A percentile compares a stretch with the other conserved stretches of the same genome.
These are phyloP conservation scores for Trypanosoma cruzi DNA, from an alignment of 208 protist species.

Conservation along the genomic window DNA sequence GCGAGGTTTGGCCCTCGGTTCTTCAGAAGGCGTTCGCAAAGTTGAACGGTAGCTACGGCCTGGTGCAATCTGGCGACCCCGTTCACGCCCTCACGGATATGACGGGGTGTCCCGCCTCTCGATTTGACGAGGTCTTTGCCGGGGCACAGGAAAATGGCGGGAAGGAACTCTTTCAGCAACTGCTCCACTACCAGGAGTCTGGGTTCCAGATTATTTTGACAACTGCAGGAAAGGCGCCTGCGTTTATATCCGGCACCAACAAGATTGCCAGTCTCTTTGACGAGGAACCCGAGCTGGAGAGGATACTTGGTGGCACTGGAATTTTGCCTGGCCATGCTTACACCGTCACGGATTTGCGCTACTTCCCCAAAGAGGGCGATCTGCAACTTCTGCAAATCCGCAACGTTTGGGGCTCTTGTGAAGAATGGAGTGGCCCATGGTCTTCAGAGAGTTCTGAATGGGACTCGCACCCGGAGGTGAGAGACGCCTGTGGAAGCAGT, in stretches of 20 bases:
- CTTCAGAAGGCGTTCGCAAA: slow-evolving; percentile 94
- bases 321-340: slow-evolving; percentile 84
- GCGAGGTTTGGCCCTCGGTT: slow-evolving; percentile 88
- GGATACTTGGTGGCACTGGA: slow-evolving; percentile 45
- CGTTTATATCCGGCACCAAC: slow-evolving; percentile 46
- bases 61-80: slow-evolving; percentile 85
- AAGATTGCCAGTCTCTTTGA: slow-evolving; percentile 29
- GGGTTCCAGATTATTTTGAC: slow-evolving; percentile 74
- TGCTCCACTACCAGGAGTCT: slow-evolving; percentile 28
- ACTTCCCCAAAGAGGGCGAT: slow-evolving; percentile 40
- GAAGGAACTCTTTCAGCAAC: slow-evolving; percentile 42
- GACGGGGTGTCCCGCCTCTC: slow-evolving; percentile 69
- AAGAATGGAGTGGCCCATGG: slow-evolving; percentile 53
- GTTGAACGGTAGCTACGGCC: slow-evolving; percentile 81
- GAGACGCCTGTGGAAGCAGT: slow-evolving; percentile 30
- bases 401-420: slow-evolving; percentile 62
- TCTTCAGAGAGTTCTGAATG: slow-evolving; percentile 40
- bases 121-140: slow-evolving; percentile 71
- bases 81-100: slow-evolving; percentile 88
- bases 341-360: slow-evolving; percentile 49
- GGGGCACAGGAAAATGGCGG: slow-evolving; percentile 34
- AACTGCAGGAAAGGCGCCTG: slow-evolving; percentile 77
- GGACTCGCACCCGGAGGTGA: slow-evolving; percentile 41
- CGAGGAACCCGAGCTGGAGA: slow-evolving; percentile 55
- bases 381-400: slow-evolving; percentile 64